Conservation (phyloP, 495 filamentous ascomycete species). For the Penicillium roqueforti region DNA sequence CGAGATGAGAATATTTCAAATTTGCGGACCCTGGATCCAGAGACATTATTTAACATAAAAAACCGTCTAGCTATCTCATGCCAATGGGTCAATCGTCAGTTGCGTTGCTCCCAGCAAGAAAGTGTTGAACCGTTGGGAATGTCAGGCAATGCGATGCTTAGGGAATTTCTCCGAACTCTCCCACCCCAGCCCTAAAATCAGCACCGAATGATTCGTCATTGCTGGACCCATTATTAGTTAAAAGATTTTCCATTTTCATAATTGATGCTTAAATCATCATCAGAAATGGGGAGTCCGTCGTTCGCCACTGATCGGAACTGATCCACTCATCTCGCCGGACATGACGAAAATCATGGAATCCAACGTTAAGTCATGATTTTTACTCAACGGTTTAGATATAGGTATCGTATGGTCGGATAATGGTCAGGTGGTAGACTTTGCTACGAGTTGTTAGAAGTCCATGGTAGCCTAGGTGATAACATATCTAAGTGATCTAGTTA, state of each 20-base stretch:
- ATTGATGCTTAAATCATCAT: not conserved
- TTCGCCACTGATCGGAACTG: not conserved
- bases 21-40: not conserved
- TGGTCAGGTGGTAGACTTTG: not conserved
- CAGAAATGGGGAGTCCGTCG: not conserved
- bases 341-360: not conserved
- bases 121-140: constrained; percentile 10
- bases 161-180: not conserved
- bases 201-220: not conserved
- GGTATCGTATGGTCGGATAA: not conserved
- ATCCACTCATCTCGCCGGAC: not conserved
- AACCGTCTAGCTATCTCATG: not conserved
- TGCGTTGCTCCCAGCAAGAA: constrained; percentile 2
- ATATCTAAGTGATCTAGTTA: too few relatives aligned
- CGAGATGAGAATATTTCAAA: not conserved
- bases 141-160: not conserved
- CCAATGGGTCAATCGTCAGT: not conserved
- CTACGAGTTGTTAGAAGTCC: not conserved
- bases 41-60: not conserved
- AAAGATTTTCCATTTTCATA: too few relatives aligned
- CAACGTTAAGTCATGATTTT: not conserved
- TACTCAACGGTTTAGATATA: not conserved
- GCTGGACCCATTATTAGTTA: not conserved
- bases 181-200: not conserved
- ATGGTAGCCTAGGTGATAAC: not conserved